Evolutionary conservation across 2,329 filamentous ascomycete species (phyloP).

Genomic region (Exophiala aquamarina): DNA sequence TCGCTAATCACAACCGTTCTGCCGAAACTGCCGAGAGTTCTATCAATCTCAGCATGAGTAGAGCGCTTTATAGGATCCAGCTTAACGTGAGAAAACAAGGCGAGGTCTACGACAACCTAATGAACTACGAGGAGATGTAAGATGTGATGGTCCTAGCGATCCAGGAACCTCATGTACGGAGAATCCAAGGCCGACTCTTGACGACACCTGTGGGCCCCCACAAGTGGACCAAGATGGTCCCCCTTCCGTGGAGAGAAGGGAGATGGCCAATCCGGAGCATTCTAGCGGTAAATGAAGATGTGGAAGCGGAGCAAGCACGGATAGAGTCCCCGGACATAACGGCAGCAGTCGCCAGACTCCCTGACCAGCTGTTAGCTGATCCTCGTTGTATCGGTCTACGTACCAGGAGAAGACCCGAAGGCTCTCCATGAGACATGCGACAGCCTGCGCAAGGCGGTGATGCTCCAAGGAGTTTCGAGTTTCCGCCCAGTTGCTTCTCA

Average conservation of each 20-base stretch:
- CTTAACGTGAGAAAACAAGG: too few relatives aligned
- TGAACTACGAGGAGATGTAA: too few relatives aligned
- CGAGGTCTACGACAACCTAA: too few relatives aligned
- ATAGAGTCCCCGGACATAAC: constrained; percentile 30
- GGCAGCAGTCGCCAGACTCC: constrained; percentile 26
- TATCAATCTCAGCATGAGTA: too few relatives aligned
- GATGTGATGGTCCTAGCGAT: too few relatives aligned
- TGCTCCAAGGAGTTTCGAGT: too few relatives aligned
- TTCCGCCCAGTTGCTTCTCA: too few relatives aligned
- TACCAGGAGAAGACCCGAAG: constrained; percentile 16
- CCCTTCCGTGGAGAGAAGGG: constrained; percentile 23
- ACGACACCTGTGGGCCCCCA: constrained; percentile 27
- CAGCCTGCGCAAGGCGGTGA: constrained; percentile 26
- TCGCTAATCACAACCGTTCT: too few relatives aligned
- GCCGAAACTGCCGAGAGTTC: too few relatives aligned
- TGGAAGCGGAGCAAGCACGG: constrained; percentile 24
- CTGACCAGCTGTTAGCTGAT: constrained; percentile 26
- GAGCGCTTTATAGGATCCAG: too few relatives aligned
- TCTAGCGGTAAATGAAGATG: constrained; percentile 30
- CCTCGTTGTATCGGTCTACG: constrained; percentile 31
- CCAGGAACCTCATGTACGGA: too few relatives aligned
- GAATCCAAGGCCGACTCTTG: constrained; percentile 20
- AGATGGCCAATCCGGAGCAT: constrained; percentile 31
- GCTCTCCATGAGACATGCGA: constrained; percentile 20
- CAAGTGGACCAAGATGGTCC: constrained; percentile 28